Conservation (phyloP, 345 rosid species). For the Cardamine chenopodiifolia region DNA sequence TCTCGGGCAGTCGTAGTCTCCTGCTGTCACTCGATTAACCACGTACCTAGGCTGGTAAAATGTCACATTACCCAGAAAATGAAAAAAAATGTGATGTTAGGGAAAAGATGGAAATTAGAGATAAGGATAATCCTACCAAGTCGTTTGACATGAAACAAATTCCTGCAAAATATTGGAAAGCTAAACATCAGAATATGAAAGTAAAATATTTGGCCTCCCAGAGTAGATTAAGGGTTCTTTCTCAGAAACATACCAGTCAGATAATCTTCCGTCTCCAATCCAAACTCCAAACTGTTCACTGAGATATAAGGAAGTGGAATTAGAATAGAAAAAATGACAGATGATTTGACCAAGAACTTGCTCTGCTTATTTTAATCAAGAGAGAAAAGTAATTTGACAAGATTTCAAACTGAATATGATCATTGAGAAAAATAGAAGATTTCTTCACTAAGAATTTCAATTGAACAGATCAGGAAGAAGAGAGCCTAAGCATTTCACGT, state of each 20-base stretch:
- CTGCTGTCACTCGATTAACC: constrained; percentile 87
- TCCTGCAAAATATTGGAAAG: constrained; percentile 53
- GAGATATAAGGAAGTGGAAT: constrained; percentile 31
- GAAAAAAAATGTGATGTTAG: neutral
- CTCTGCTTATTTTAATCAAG: neutral
- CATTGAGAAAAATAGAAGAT: neutral
- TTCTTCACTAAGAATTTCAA: neutral
- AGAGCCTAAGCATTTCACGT: neutral
- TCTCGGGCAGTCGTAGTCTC: constrained; percentile 89
- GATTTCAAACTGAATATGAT: neutral
- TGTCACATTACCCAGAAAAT: neutral
- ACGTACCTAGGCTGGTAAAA: constrained; percentile 82
- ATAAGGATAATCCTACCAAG: constrained; percentile 57
- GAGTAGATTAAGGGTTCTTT: neutral
- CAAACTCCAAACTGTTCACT: constrained; percentile 74
- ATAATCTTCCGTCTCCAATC: constrained; percentile 88
- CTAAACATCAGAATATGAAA: neutral
- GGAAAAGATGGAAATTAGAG: neutral
- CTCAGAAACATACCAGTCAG: constrained; percentile 65
- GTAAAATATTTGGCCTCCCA: neutral
- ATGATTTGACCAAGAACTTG: constrained; percentile 2
- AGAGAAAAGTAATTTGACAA: neutral
- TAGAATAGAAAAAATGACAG: neutral
- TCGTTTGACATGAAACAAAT: constrained; percentile 94
- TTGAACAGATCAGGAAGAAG: neutral